Conservation (phyloP, 306 rosid genomes). For the Trifolium fragiferum region DNA sequence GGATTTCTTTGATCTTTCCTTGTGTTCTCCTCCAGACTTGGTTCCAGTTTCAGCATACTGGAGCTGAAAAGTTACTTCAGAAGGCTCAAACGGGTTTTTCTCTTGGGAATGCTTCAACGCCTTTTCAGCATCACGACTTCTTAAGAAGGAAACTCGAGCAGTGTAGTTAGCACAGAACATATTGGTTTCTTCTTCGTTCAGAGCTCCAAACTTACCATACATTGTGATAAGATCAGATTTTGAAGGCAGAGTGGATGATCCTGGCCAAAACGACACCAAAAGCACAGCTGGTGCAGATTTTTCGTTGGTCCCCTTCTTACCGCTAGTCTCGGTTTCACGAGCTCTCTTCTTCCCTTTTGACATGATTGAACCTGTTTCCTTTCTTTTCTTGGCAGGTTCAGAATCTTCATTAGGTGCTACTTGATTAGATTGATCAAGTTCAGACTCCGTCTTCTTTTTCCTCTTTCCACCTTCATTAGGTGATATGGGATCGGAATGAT, state of each 20-base stretch:
- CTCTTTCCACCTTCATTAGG: constrained; percentile 44
- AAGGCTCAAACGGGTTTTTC: constrained; percentile 59
- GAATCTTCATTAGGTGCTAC: constrained; percentile 37
- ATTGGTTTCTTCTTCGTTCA: constrained; percentile 66
- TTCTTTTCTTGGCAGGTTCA: constrained; percentile 45
- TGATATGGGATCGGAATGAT: constrained; percentile 26
- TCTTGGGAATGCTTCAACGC: constrained; percentile 59
- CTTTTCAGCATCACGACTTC: constrained; percentile 55
- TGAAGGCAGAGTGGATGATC: constrained; percentile 66
- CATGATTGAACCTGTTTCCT: constrained; percentile 25
- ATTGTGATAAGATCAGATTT: constrained; percentile 61
- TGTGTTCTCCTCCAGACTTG: constrained; percentile 54
- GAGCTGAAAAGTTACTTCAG: constrained; percentile 56
- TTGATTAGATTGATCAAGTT: constrained; percentile 38
- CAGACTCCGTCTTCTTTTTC: constrained; percentile 58
- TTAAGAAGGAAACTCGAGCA: constrained; percentile 67
- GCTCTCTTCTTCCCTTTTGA: constrained; percentile 31
- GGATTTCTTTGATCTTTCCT: constrained; percentile 42
- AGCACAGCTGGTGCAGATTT: constrained; percentile 51
- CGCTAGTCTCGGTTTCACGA: constrained; percentile 14
- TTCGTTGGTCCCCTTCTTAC: constrained; percentile 35
- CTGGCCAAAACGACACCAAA: constrained; percentile 60
- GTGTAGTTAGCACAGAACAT: constrained; percentile 54
- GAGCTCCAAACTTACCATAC: constrained; percentile 63
- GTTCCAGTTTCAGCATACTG: constrained; percentile 33